Base-by-base conservation (phyloP, 495 filamentous ascomycete genomes). In the Tuber calosporum region DNA sequence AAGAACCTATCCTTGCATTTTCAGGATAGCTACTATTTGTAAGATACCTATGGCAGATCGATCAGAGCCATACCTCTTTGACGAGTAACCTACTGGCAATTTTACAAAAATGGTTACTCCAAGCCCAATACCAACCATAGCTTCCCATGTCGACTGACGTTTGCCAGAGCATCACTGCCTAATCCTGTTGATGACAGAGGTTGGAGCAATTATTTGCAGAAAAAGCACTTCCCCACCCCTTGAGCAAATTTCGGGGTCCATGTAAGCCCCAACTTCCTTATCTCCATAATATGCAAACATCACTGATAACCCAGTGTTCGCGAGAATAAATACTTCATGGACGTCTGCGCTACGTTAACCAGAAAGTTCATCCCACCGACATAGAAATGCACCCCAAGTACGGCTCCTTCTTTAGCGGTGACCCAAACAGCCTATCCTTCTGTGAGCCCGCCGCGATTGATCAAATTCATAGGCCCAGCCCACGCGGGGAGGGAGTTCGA, bases 231-330 rank as follows among this genome's bases (percentile, higher is more conserved):
- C n/a, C 76, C 26, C 70, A 79, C 38, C 74, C 74, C 5, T 68
- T 77, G 17, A 76, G 66, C 68, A 58, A 39, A 36, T 79, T 79
- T 42, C 77, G 70, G 11, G 77, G 74, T 62, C 68, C 74, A 17
- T 71, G 71, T 66, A 68, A 41, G 26, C 40, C 71, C 8, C 69
- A 68, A 4, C 36, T 69, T 34, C 69, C 66, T 13, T 67, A 58
- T 37, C 72, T 71, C 11, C 22, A 20, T 38, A 22, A 20, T 38
- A 22, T 15, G 30, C 20, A 62, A 66, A 69, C n/a, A 69, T 26
- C 13, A 15, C 41, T 66, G 26, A 13, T n/a, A 36, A 45, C 38
- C 38, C 42, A 73, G 67, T 73, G 26, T 36, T 73, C 42, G 72
- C 72, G 1, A 62, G 72, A 37, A 66, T 72, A 15, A 73, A 66